phyloP scores from a whole-genome alignment of 2,329 filamentous ascomycete species.

The Coniochaeta prunicola region DNA sequence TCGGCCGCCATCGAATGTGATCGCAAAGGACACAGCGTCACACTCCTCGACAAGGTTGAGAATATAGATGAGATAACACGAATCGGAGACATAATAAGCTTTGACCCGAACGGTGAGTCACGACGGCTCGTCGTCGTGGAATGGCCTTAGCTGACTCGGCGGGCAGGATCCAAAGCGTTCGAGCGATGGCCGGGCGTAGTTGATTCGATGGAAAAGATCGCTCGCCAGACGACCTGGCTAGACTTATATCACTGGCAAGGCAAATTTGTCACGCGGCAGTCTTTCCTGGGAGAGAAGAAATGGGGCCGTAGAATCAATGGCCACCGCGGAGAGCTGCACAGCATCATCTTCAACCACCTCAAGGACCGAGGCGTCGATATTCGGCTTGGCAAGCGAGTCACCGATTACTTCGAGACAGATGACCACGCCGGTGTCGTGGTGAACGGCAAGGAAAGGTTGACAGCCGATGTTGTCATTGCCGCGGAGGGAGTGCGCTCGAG shows the following conservation, averaged over 20 bases:
- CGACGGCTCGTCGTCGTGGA: background rate
- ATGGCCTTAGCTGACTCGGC: slow-evolving; percentile 36
- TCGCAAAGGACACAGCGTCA: slow-evolving; percentile 44
- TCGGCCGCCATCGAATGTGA: slow-evolving; percentile 53
- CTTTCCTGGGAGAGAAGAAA: slow-evolving; percentile 22
- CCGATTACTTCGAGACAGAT: slow-evolving; percentile 39
- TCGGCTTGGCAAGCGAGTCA: slow-evolving; percentile 34
- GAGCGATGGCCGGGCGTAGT: slow-evolving; percentile 46
- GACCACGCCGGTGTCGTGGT: slow-evolving; percentile 34
- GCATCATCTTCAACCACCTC: slow-evolving; percentile 43
- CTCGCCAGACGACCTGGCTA: slow-evolving; percentile 33
- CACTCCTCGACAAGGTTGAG: slow-evolving; percentile 34
- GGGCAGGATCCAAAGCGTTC: slow-evolving; percentile 39
- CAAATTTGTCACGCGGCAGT: slow-evolving; percentile 40
- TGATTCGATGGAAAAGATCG: slow-evolving; percentile 40
- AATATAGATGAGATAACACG: slow-evolving; percentile 32
- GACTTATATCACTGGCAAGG: slow-evolving; percentile 38
- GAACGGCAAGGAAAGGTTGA: slow-evolving; percentile 23
- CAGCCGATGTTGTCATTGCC: slow-evolving; percentile 35
- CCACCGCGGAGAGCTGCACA: slow-evolving; percentile 45
- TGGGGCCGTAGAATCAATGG: slow-evolving; percentile 44
- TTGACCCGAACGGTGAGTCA: slow-evolving; percentile 40
- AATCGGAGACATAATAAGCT: slow-evolving; percentile 46
- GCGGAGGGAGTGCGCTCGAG: slow-evolving; percentile 40
- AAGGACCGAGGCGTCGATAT: slow-evolving; percentile 40